Conservation (phyloP, 805 yeast genomes). For the Barnettozyma botsteinii region DNA sequence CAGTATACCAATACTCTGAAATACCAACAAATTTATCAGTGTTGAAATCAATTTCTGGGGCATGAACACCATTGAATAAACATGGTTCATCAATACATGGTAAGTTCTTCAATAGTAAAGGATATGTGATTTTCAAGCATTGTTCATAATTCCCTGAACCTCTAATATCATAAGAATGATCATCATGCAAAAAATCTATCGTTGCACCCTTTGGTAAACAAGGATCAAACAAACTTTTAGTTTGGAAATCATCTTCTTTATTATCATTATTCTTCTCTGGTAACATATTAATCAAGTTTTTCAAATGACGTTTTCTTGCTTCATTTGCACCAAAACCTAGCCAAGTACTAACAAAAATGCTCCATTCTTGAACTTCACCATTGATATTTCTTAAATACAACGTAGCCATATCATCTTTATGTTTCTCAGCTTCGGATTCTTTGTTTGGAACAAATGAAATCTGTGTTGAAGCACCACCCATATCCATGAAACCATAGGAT, state of each 20-base stretch:
- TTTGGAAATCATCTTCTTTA: constrained; percentile 39
- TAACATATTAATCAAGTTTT: constrained; percentile 44
- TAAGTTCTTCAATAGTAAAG: constrained; percentile 66
- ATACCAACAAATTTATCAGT: constrained; percentile 85
- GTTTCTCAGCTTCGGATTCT: constrained; percentile 51
- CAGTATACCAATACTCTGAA: constrained; percentile 96
- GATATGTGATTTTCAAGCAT: constrained; percentile 69
- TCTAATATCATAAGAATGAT: constrained; percentile 40
- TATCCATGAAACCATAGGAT: constrained; percentile 94
- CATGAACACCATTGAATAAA: constrained; percentile 91
- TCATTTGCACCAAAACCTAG: constrained; percentile 96
- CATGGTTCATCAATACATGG: constrained; percentile 90
- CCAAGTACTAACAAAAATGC: constrained; percentile 93
- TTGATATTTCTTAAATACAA: constrained; percentile 61
- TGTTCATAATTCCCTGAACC: constrained; percentile 79
- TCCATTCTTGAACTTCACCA: constrained; percentile 73
- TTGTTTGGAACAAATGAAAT: constrained; percentile 84
- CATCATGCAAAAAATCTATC: constrained; percentile 42
- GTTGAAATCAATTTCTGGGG: constrained; percentile 77
- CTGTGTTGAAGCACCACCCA: constrained; percentile 99
- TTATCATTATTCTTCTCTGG: constrained; percentile 43
- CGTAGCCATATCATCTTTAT: constrained; percentile 65
- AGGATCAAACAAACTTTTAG: constrained; percentile 54
- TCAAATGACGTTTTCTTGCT: constrained; percentile 71
- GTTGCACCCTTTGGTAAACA: constrained; percentile 68